These are phyloP conservation scores for Epichloe coenophiala DNA, from an alignment of 2,329 filamentous ascomycete genomes.

Conservation along the genomic window DNA sequence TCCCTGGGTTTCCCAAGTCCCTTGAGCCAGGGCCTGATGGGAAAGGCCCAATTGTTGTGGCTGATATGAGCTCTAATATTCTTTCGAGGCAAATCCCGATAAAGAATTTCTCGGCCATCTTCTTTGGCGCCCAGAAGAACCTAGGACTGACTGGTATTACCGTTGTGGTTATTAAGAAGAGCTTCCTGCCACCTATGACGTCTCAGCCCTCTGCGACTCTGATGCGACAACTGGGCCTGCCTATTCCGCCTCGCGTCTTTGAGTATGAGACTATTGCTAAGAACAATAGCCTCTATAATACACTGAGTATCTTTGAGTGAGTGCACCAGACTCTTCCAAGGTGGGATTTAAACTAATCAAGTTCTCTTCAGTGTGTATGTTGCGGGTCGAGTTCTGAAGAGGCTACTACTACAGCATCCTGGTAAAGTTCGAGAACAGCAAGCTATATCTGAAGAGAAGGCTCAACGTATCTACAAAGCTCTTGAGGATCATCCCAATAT, in stretches of 20 bases:
- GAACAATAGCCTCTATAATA: conserved; percentile 95
- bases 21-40: conserved; percentile 46
- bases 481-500: conserved; percentile 59
- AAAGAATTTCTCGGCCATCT: conserved; percentile 68
- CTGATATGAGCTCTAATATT: conserved; percentile 93
- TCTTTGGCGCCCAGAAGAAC: conserved; percentile 94
- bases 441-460: conserved; percentile 59
- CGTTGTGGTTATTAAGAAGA: conserved; percentile 73
- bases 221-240: conserved; percentile 61
- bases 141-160: conserved; percentile 77
- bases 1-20: conserved; percentile 54
- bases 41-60: conserved; percentile 63
- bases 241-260: conserved; percentile 65
- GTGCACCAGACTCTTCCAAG: conserved; percentile 12
- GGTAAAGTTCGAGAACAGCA: conserved; percentile 67
- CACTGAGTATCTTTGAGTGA: conserved; percentile 78
- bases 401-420: conserved; percentile 51
- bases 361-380: conserved; percentile 57
- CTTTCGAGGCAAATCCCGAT: conserved; percentile 68
- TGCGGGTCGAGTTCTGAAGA: conserved; percentile 75
- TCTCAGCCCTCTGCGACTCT: conserved; percentile 54
- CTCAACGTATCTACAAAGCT: conserved; percentile 58
- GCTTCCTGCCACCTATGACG: conserved; percentile 54
- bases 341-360: neutral
- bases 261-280: conserved; percentile 77